A percentile compares a stretch with the other conserved stretches of the same genome.
These are phyloP conservation scores for Clavariopsis aquatica DNA, from an alignment of 495 filamentous ascomycete genomes.

Conservation along the genomic window DNA sequence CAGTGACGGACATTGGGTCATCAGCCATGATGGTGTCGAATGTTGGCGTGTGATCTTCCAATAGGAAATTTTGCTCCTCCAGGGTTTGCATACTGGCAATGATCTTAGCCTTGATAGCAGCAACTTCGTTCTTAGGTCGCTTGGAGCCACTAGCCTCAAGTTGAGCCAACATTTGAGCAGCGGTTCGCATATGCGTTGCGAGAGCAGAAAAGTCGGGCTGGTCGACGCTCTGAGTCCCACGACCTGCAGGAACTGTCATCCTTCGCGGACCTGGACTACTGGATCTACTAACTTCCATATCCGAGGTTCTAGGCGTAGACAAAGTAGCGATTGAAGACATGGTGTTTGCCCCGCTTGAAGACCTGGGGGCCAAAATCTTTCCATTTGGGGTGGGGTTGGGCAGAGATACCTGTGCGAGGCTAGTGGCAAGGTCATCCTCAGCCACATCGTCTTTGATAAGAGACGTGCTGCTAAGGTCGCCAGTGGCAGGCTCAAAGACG, in stretches of 20 bases:
- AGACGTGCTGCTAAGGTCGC: constrained; percentile 69
- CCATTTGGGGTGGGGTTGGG: constrained; percentile 6
- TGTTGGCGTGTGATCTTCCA: constrained; percentile 59
- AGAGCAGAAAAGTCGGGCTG: constrained; percentile 72
- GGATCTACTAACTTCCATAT: constrained; percentile 58
- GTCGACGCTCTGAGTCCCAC: constrained; percentile 45
- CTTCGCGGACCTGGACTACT: constrained; percentile 60
- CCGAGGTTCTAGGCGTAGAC: constrained; percentile 62
- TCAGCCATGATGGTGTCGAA: constrained; percentile 73
- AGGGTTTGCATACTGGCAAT: constrained; percentile 81
- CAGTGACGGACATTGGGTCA: constrained; percentile 45
- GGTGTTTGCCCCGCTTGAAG: constrained; percentile 58
- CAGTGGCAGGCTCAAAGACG: constrained; percentile 71
- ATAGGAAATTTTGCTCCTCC: constrained; percentile 76
- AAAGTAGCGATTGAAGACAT: constrained; percentile 52
- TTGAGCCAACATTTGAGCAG: constrained; percentile 76
- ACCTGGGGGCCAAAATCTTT: constrained; percentile 46
- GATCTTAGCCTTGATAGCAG: constrained; percentile 72
- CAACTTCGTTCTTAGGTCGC: constrained; percentile 69
- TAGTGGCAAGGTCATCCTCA: constrained; percentile 41
- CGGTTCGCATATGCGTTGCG: constrained; percentile 77
- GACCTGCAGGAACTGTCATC: constrained; percentile 50
- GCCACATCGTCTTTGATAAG: constrained; percentile 56
- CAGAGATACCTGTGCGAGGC: constrained; percentile 26
- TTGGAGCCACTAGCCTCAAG: constrained; percentile 72